phyloP scores from a whole-genome alignment of 108 stramenopile genomes.

The Asterionellopsis glacialis region DNA sequence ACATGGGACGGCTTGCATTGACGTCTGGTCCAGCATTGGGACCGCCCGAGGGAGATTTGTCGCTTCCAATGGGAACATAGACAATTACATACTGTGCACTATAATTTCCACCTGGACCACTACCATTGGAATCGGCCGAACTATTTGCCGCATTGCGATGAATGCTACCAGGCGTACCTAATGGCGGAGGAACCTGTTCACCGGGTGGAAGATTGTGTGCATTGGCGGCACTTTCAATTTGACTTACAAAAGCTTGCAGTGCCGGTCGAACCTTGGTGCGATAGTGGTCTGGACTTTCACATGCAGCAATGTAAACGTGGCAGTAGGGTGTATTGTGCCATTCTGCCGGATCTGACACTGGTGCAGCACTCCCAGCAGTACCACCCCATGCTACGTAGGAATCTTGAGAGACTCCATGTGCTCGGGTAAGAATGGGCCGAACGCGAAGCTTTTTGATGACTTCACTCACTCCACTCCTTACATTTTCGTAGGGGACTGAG shows the following conservation, averaged over 20 bases:
- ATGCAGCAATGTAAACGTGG: conserved; percentile 76
- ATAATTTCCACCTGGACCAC: conserved; percentile 23
- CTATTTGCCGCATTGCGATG: neutral
- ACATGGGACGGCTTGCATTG: neutral
- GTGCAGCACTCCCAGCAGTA: conserved; percentile 21
- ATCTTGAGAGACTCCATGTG: conserved; percentile 5
- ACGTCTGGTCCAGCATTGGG: neutral
- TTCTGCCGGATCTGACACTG: conserved; percentile 40
- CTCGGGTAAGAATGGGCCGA: conserved; percentile 27
- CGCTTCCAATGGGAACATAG: conserved; percentile 42
- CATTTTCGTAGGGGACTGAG: conserved; percentile 47
- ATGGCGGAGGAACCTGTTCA: neutral
- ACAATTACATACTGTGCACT: conserved; percentile 62
- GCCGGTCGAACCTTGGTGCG: conserved; percentile 67
- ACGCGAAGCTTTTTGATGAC: conserved; percentile 43
- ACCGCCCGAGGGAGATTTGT: neutral
- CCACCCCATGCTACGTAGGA: conserved; percentile 27
- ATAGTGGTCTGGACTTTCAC: conserved; percentile 65
- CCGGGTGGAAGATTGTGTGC: conserved; percentile 8
- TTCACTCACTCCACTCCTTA: conserved; percentile 35
- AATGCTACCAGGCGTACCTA: neutral
- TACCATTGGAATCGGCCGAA: neutral
- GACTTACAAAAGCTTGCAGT: conserved; percentile 71
- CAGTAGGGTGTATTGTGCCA: conserved; percentile 79
- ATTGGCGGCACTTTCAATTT: conserved; percentile 53